phyloP scores from a whole-genome alignment of 2,329 filamentous ascomycete species.

The Penicillium frequentans region DNA sequence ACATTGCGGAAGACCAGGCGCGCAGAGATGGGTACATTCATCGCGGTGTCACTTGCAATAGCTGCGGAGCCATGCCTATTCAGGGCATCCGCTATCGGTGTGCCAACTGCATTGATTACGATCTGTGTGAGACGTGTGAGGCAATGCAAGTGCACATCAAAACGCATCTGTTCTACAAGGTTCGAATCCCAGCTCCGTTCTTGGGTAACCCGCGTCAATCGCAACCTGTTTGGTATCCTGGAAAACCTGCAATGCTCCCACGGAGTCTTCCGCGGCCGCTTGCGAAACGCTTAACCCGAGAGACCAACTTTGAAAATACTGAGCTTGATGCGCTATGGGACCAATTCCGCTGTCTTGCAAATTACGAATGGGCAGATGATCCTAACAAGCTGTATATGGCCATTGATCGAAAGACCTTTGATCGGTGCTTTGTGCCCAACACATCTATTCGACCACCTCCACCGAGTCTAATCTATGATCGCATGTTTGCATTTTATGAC shows the following conservation, averaged over 20 bases:
- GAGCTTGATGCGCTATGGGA: slow-evolving; percentile 94
- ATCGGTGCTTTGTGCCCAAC: slow-evolving; percentile 84
- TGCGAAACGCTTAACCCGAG: slow-evolving; percentile 66
- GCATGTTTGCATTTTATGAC: slow-evolving; percentile 97
- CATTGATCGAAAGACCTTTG: slow-evolving; percentile 90
- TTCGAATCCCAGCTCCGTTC: slow-evolving; percentile 83
- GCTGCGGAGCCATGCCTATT: slow-evolving; percentile 83
- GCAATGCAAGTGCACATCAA: slow-evolving; percentile 70
- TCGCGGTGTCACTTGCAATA: slow-evolving; percentile 87
- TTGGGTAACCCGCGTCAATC: slow-evolving; percentile 75
- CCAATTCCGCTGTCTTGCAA: slow-evolving; percentile 93
- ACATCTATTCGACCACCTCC: slow-evolving; percentile 73
- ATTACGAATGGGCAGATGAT: slow-evolving; percentile 78
- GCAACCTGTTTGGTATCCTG: slow-evolving; percentile 83
- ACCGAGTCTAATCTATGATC: slow-evolving; percentile 89
- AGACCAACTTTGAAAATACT: slow-evolving; percentile 78
- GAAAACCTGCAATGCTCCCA: slow-evolving; percentile 72
- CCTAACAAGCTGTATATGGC: slow-evolving; percentile 75
- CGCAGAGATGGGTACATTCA: slow-evolving; percentile 87
- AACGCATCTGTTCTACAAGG: slow-evolving; percentile 96
- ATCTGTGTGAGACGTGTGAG: slow-evolving; percentile 93
- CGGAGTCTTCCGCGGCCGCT: slow-evolving; percentile 66
- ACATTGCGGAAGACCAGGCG: slow-evolving; percentile 91
- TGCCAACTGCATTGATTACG: slow-evolving; percentile 92
- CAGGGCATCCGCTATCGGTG: slow-evolving; percentile 91